Base-by-base conservation (phyloP, 2,329 filamentous ascomycete species). In the Trichophyton schoenleinii region DNA sequence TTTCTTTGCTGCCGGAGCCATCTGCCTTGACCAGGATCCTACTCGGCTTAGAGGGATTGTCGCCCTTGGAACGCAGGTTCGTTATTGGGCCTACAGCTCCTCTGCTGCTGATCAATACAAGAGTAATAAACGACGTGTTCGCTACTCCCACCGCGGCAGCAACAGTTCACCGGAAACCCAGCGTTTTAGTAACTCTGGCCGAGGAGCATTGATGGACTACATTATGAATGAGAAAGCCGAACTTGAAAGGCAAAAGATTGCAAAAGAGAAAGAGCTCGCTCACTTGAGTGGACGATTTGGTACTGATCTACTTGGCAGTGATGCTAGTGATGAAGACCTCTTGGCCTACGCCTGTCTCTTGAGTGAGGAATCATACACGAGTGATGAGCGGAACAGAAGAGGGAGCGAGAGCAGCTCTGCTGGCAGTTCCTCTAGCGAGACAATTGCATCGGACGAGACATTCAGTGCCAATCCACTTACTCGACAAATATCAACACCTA, bases 21-120 rank as follows among this genome's bases (percentile, higher is more conserved):
- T 97, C 60, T 86, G 82, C 64, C 80, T 99, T 1, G 94, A 99
- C 67, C 88, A 92, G 0, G 90, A 97, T 68, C 84, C 94, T 25
- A 91, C 90, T 0, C 80, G 87, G 0, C 81, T 99, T 13, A 86
- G 92, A 41, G 94, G 94, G 4, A 84, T 96, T 63, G 86, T 96
- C 0, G 87, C 91, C 0, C 84, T 96, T 58, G 94, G 94, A 9
- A 88, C 88, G 0, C 88, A 92, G 68, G 76, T 99, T 18, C 87
- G 90, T 11, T 97, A 91, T 72, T 99, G 94, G 94, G 86, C 88
- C 2, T 97, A 95, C 71, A 95, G 89, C 72, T 92, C 91, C n/a
- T 81, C 82, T 25, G 81, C 81, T 8, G 87, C 87, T 0, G 86
- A 87, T 68, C 85, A 90, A 63, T 84, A 87, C 63, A 83, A 87